Evolutionary conservation across 2,329 filamentous ascomycete species (phyloP), one percentile per base, ranked within the genome.

Genomic region (Scedosporium minutisporum): DNA sequence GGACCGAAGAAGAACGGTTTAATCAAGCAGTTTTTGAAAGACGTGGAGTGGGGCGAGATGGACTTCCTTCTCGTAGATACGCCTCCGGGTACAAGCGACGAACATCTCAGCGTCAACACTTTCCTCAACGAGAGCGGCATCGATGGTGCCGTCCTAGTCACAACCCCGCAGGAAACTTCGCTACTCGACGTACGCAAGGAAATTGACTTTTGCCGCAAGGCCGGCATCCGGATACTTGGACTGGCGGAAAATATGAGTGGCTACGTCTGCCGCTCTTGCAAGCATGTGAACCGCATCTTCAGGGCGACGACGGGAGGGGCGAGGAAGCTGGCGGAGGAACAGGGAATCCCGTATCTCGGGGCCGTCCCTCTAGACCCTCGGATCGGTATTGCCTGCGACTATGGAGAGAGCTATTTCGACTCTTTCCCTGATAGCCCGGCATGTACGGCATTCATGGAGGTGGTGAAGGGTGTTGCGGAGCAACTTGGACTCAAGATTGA

Each of bases 1-100:
- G 95, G 95, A 0, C 89, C 95, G 2, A 99, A 99, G 83, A 99
- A 99, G 83, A 99, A 97, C 70, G 95, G 95, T 0, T 77, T 99
- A 63, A 97, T 99, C 72, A 99, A 99, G 79, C 90, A 96, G 74
- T 99, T 99, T 69, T 77, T 99, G 60, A 97, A 96, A 78, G 96
- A 99, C 71, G 95, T 99, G 6, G 91, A 96, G 72, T 99, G 96
- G 95, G 95, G 95, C 9, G 90, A 96, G 65, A 79, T 97, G 74
- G 95, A 99, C 71, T 96, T 93, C 68, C 72, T 99, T 64, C 82
- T 99, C 60, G 91, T 97, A 10, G 95, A 99, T 74, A 99, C 95
- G 1, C 95, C 96, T 1, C 95, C 95, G 0, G 95, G 95, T 18
- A 99, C 95, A 1, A 92, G 87, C 64, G 95, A 99, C 72, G 95